phyloP scores from a whole-genome alignment of 2,329 filamentous ascomycete genomes.

The Colletotrichum sp. region DNA sequence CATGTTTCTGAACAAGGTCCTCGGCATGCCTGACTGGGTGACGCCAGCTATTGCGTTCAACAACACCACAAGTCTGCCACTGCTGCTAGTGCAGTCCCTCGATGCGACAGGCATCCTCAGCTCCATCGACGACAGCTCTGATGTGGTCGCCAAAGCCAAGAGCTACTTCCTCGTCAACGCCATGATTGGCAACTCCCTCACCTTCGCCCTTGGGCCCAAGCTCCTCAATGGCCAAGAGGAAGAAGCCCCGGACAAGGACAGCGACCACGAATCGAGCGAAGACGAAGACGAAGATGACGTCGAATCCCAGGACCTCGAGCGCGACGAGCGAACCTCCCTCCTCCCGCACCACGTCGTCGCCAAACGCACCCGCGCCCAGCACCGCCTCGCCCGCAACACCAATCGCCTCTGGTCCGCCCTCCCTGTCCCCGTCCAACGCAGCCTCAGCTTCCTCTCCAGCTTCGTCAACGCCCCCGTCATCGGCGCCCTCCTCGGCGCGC shows the following conservation, averaged over 20 bases:
- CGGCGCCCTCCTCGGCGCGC: constrained; percentile 61
- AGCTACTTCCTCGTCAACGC: constrained; percentile 71
- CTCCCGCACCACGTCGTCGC: constrained; percentile 27
- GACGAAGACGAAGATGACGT: neutral
- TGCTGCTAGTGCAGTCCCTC: constrained; percentile 48
- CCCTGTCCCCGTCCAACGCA: constrained; percentile 27
- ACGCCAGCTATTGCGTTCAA: constrained; percentile 53
- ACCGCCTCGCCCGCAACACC: neutral
- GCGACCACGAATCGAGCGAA: neutral
- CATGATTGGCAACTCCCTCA: constrained; percentile 67
- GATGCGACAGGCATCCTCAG: constrained; percentile 60
- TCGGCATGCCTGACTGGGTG: constrained; percentile 51
- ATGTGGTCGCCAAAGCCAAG: constrained; percentile 62
- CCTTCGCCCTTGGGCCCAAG: constrained; percentile 65
- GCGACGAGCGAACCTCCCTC: constrained; percentile 12
- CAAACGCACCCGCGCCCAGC: constrained; percentile 29
- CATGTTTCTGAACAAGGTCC: constrained; percentile 35
- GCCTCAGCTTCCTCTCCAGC: constrained; percentile 40
- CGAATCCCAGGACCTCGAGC: constrained; percentile 11
- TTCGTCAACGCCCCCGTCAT: constrained; percentile 69
- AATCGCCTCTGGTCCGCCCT: constrained; percentile 7
- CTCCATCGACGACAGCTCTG: constrained; percentile 47
- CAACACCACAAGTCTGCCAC: constrained; percentile 52
- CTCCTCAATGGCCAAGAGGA: constrained; percentile 19
- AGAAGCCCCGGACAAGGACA: constrained; percentile 4